Evolutionary conservation across 2,329 filamentous ascomycete genomes (phyloP), one percentile per base, ranked within the genome.

Genomic region (Pseudogymnoascus sp.): DNA sequence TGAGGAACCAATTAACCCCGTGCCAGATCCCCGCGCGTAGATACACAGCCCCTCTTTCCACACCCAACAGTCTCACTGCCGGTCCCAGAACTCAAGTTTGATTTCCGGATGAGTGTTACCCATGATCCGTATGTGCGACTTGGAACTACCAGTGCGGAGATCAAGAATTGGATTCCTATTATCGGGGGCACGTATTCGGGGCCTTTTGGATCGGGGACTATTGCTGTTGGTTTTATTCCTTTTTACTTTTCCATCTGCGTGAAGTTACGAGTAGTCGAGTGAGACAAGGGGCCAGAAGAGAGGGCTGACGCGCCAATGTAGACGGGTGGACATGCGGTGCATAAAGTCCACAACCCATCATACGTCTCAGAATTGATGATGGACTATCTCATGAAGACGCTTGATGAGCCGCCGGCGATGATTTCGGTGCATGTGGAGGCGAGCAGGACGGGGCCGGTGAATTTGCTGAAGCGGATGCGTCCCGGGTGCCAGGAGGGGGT

Each of bases 141-240:
- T 39, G 79, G 78, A 31, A 69, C 72, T 11, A 74, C 77, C 60
- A 68, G 72, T 35, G 69, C 70, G n/a, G 76, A 75, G 35, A 74
- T 76, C 62, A 76, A 79, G 63, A 80, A 81, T 66, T 80, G 80
- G 70, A 79, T 79, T 29, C 78, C 78, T 11, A 78, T 81, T 60
- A 74, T 74, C 6, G 76, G 75, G 8, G 79, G 80, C 1, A 73
- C 71, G 10, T 82, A 79, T 78, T 77, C 76, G 6, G 80, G 78
- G 6, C 77, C 74, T 0, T 81, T 80, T 72, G 79, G 78, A 59
- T 76, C 78, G 60, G 80, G 79, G 29, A 76, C 74, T 35, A 76
- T 81, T 64, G 70, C 80, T 31, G 71, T 72, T 65, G 31, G 66
- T 63, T 33, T 41, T 60, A 1, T 26, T 35, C 10, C 26, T 19